A percentile compares a stretch with the other conserved stretches of the same genome.
Conservation (phyloP, 768 basidiomycete genomes). For the Pulveroboletus sp. region DNA sequence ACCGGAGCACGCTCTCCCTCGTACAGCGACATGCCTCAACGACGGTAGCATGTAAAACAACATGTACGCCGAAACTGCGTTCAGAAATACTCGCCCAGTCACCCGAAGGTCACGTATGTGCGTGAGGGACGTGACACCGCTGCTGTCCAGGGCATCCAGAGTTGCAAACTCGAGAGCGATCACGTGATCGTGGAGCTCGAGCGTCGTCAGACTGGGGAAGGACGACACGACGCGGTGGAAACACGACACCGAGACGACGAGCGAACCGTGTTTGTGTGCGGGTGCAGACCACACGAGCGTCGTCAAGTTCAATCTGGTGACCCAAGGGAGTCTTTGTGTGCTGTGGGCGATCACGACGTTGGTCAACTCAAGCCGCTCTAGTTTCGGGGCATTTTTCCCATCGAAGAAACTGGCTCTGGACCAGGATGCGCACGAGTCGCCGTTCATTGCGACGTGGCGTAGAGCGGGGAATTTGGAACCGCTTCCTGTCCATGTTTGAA, state of each 20-base stretch:
- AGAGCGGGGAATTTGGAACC: conserved; percentile 12
- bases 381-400: conserved; percentile 7
- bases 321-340: conserved; percentile 8
- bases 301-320: conserved; percentile 12
- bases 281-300: conserved; percentile 23
- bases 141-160: conserved; percentile 1
- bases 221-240: conserved; percentile 19
- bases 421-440: conserved; percentile 16
- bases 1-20: conserved; percentile 12
- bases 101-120: conserved; percentile 11
- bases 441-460: conserved; percentile 7
- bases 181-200: conserved; percentile 15
- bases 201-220: conserved; percentile 17
- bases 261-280: conserved; percentile 1
- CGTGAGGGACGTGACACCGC: conserved; percentile 4
- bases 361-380: conserved; percentile 14
- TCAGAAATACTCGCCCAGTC: conserved; percentile 8
- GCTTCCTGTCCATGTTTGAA: conserved; percentile 15
- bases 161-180: conserved; percentile 8
- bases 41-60: conserved; percentile 17
- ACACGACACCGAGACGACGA: conserved; percentile 11
- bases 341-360: conserved; percentile 16
- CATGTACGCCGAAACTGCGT: conserved; percentile 10
- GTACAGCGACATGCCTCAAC: conserved; percentile 5
- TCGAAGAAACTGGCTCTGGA: conserved; percentile 19